Base-by-base conservation (phyloP, 2,329 filamentous ascomycete genomes). In the Purpureocillium lavendulum region DNA sequence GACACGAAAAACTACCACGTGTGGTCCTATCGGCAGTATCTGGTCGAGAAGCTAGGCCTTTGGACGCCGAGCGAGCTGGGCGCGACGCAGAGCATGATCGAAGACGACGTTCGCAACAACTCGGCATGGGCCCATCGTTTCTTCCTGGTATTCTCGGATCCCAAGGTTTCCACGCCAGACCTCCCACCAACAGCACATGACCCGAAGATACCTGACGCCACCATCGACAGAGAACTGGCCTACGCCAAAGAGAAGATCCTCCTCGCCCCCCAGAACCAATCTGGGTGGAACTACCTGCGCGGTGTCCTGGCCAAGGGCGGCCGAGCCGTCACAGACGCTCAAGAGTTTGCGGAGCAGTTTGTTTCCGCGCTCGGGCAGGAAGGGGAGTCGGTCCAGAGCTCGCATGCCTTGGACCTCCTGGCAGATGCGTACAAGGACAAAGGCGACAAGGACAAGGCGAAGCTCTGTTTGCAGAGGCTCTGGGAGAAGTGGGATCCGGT, bases 1-100 rank as follows among this genome's bases (percentile, higher is more conserved):
- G 92, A 98, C 59, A 78, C 84, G 36, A 98, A 98, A 67, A 98
- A 98, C 68, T 97, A 98, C 60, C 92, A 98, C 59, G 92, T 97
- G 35, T 98, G 92, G 92, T 87, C 82, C 40, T 98, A 97, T 66
- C 75, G 92, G 42, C 87, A 95, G 59, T 80, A 76, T 55, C 61
- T 82, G 15, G 75, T 80, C 31, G 65, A 66, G 38, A 78, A 77
- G 55, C 62, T 84, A 71, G 82, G 79, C 58, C 83, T 66, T 70
- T 95, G 61, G 73, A 77, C 48, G 66, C 80, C 84, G 59, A 69
- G 71, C 35, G 80, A 98, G 69, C 67, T 94, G 15, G 62, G 69
- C 38, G 80, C 82, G 43, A 77, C 87, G 28, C 83, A 92, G 56
- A 63, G 64, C 30, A 74, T 95, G 59, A 75, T 98, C 42, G 69